A percentile compares a stretch with the other conserved stretches of the same genome.
These are phyloP conservation scores for Chaetothyriales sp. DNA, from an alignment of 2,329 filamentous ascomycete genomes.

Conservation along the genomic window DNA sequence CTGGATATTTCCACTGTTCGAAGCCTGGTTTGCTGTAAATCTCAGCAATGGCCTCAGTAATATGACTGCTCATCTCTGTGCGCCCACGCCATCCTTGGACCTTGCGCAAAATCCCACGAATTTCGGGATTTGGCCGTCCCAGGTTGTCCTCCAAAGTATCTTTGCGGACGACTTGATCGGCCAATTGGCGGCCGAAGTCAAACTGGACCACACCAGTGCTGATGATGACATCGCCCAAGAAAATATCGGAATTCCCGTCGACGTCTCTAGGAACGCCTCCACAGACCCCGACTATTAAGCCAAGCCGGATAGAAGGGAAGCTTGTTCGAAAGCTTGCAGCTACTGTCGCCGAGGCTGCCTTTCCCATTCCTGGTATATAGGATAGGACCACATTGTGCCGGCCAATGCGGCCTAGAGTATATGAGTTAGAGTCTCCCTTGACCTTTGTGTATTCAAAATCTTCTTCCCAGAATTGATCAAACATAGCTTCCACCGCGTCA, in stretches of 20 bases:
- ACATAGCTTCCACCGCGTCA: no score
- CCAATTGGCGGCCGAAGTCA: conserved; percentile 20
- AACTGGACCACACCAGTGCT: conserved; percentile 18
- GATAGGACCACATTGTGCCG: no score
- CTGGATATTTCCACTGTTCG: conserved; percentile 11
- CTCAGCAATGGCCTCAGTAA: conserved; percentile 3
- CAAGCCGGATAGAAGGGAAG: conserved; percentile 23
- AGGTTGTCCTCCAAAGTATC: conserved; percentile 10
- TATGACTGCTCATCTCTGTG: conserved; percentile 2
- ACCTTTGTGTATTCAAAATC: no score
- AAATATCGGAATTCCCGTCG: conserved; percentile 10
- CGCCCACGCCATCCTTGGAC: conserved; percentile 5
- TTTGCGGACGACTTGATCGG: conserved; percentile 15
- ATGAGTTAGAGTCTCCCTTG: no score
- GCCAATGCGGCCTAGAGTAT: no score
- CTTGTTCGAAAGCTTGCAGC: conserved; percentile 21
- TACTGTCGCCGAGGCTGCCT: conserved; percentile 14
- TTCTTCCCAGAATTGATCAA: no score
- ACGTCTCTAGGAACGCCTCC: conserved; percentile 23
- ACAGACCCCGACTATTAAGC: conserved; percentile 28
- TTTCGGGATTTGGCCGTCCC: conserved; percentile 11
- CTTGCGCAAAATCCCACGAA: conserved; percentile 12
- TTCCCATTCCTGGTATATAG: conserved; percentile 21
- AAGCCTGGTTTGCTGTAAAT: not conserved
- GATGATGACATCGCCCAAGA: conserved; percentile 23